Conservation (phyloP, 176 grass and related monocot species). For the Bonia amplexicaulis region DNA sequence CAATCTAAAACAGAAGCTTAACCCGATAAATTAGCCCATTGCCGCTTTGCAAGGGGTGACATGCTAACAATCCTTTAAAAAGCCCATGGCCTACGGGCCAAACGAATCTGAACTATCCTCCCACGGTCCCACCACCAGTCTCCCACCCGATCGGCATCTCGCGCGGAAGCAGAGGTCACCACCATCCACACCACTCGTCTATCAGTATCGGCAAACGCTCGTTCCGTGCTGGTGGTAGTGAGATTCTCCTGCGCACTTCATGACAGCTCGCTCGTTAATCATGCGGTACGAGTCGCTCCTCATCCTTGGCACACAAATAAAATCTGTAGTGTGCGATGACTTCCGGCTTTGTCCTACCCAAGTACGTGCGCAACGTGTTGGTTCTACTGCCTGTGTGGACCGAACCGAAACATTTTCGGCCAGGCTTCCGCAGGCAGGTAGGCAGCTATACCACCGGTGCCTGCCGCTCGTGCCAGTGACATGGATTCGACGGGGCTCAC, state of each 20-base stretch:
- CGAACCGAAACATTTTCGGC: neutral
- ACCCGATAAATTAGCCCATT: neutral
- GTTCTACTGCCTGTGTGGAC: neutral
- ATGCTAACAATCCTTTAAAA: neutral
- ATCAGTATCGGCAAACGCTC: too few relatives aligned
- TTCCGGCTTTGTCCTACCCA: neutral
- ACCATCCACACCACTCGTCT: too few relatives aligned
- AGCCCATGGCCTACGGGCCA: neutral
- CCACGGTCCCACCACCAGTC: too few relatives aligned
- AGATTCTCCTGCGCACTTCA: neutral
- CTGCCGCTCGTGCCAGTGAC: neutral
- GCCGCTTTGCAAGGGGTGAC: neutral
- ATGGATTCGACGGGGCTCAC: neutral
- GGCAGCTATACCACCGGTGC: too few relatives aligned
- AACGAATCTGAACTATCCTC: too few relatives aligned
- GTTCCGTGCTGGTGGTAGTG: neutral
- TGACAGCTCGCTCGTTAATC: neutral
- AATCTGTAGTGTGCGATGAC: neutral
- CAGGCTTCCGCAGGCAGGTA: neutral
- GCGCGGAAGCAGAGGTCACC: too few relatives aligned
- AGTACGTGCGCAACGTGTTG: neutral
- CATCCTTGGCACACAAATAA: too few relatives aligned
- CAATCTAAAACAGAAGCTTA: neutral
- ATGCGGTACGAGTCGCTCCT: too few relatives aligned
- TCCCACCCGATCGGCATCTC: too few relatives aligned